Percentiles rank a stretch among this genome's conserved stretches.
phyloP scores from a whole-genome alignment of 148 eudicot genomes.

The Fagopyrum homotropicum region DNA sequence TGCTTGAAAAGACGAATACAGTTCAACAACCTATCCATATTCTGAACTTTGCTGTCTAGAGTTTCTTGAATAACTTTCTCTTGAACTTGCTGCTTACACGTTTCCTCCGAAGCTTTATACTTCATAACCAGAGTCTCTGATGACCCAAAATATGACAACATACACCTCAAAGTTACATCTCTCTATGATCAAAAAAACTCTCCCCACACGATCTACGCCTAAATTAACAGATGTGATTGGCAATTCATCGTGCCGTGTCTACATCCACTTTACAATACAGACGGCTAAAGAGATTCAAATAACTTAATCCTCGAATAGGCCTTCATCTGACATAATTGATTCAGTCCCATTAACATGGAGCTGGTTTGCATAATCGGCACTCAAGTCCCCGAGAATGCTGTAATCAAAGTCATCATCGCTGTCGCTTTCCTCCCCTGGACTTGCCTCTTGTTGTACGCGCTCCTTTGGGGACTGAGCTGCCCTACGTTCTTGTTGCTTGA shows the following conservation, averaged over 20 bases:
- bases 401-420: constrained; percentile 54
- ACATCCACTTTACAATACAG: background rate
- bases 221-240: too few relatives aligned
- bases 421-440: constrained; percentile 41
- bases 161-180: too few relatives aligned
- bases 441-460: constrained; percentile 17
- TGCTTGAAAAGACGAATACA: too few relatives aligned
- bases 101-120: too few relatives aligned
- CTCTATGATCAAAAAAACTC: background rate
- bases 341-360: constrained; percentile 76
- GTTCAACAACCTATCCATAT: too few relatives aligned
- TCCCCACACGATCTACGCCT: too few relatives aligned
- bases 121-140: too few relatives aligned
- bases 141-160: background rate
- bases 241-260: background rate
- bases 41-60: too few relatives aligned
- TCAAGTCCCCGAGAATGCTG: constrained; percentile 56
- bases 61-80: too few relatives aligned
- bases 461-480: constrained; percentile 31
- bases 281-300: background rate
- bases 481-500: constrained; percentile 45
- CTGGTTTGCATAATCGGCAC: constrained; percentile 23
- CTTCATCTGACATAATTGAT: constrained; percentile 58
- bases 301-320: constrained; percentile 64
- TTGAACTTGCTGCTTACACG: too few relatives aligned